Base-by-base conservation (phyloP, 2,329 filamentous ascomycete genomes). In the Knufia petricola region DNA sequence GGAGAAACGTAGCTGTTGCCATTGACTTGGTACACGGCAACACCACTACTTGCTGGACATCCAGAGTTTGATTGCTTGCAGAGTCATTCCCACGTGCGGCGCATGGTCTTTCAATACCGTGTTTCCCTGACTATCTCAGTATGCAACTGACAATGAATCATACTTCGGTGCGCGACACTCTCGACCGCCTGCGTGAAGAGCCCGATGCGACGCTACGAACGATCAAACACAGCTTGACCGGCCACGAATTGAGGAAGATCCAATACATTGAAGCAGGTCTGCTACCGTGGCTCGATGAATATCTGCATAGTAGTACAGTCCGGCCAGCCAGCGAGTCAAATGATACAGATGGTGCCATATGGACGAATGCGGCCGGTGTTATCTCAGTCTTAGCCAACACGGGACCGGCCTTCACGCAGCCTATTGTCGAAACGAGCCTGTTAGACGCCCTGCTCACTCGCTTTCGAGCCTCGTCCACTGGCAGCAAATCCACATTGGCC, bases 201-300 rank as follows among this genome's bases (percentile, higher is more conserved):
- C 68, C 66, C 52, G 60, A 77, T 34, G 69, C 73, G 21, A 77
- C 81, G 43, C 73, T 95, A 38, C 79, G 82, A 55, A 72, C 74
- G 36, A 70, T 98, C 24, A 96, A 95, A 71, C 92, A 95, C 65
- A 85, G 92, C 54, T 77, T 94, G 41, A 81, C 95, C 52, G 92
- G 92, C 20, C 87, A 96, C 65, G 76, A 84, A 28, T 82, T 90
- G 64, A 82, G 83, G 64, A 98, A 98, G 67, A 84, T 90, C 66
- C 68, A 79, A 49, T 89, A 83, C 72, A 75, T 95, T 34, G 73
- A 72, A 50, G 69, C 78, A 48, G 89, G 89, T 28, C 69, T 85
- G 42, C 71, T 78, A 23, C 69, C 72, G 30, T 64, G 78, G 45
- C 65, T 84, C 32, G 65, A 58, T 67, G 69, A 65, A 62, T 64